These are phyloP conservation scores for Zygotorulaspora danielsina DNA, from an alignment of 805 yeast genomes.

Conservation along the genomic window DNA sequence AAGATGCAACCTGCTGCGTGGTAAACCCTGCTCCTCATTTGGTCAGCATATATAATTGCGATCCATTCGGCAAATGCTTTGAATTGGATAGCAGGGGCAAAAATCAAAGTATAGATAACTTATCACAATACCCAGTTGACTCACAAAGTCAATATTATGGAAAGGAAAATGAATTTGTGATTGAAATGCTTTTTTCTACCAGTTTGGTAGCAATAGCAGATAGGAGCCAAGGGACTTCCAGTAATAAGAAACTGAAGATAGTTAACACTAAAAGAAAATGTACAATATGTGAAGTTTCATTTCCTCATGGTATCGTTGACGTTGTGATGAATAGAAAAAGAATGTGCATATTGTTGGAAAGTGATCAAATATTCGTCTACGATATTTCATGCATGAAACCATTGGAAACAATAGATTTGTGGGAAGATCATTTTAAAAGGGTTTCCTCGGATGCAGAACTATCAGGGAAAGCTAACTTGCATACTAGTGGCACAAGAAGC, in stretches of 20 bases:
- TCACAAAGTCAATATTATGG: constrained; percentile 9
- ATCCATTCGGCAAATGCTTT: constrained; percentile 76
- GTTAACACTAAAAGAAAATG: constrained; percentile 67
- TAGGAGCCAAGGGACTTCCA: constrained; percentile 55
- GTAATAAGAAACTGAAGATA: constrained; percentile 59
- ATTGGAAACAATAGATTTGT: constrained; percentile 57
- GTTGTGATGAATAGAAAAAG: constrained; percentile 80
- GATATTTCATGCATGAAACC: constrained; percentile 88
- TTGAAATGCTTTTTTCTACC: constrained; percentile 89
- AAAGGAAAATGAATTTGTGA: constrained; percentile 46
- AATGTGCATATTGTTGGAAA: constrained; percentile 64
- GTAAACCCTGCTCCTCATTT: constrained; percentile 65
- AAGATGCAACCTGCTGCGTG: constrained; percentile 73
- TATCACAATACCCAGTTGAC: background rate
- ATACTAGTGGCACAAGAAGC: constrained; percentile 5
- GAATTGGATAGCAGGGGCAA: constrained; percentile 36
- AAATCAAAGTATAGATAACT: constrained; percentile 3
- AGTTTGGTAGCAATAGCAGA: constrained; percentile 83
- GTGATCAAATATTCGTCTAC: constrained; percentile 78
- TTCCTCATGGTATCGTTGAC: constrained; percentile 68
- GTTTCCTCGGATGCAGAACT: constrained; percentile 4
- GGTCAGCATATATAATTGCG: constrained; percentile 78
- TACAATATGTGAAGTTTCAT: constrained; percentile 80
- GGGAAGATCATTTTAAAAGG: constrained; percentile 21
- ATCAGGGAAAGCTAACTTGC: constrained; percentile 5